Evolutionary conservation across 352 stramenopile species (phyloP).

Genomic region (Plasmopara viticola): DNA sequence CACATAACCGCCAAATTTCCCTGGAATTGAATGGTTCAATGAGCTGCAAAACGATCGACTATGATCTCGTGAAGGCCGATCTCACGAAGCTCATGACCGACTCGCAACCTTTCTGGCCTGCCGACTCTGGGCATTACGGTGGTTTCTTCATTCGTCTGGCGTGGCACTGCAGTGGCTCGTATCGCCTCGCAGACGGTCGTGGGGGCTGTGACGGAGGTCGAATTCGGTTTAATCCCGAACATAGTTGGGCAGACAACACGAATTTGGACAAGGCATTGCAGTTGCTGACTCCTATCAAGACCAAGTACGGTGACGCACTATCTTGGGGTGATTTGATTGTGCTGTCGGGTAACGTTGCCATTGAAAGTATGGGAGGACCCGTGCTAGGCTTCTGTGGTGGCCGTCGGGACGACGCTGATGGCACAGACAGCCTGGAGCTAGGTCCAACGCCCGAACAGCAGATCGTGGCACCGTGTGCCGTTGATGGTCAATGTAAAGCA

Average conservation of each 20-base stretch:
- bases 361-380: slow-evolving; percentile 90
- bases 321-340: slow-evolving; percentile 93
- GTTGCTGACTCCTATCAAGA: slow-evolving; percentile 56
- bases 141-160: slow-evolving; percentile 78
- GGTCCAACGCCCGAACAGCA: slow-evolving; percentile 39
- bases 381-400: slow-evolving; percentile 87
- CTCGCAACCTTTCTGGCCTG: slow-evolving; percentile 78
- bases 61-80: slow-evolving; percentile 59
- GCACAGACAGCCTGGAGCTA: slow-evolving; percentile 47
- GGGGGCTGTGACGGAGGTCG: slow-evolving; percentile 24
- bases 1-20: slow-evolving; percentile 28
- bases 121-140: slow-evolving; percentile 85
- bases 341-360: slow-evolving; percentile 84
- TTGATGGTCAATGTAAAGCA: slow-evolving; percentile 42
- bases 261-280: slow-evolving; percentile 59
- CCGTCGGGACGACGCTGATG: slow-evolving; percentile 69
- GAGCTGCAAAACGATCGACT: slow-evolving; percentile 36
- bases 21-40: slow-evolving; percentile 23
- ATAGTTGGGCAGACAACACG: slow-evolving; percentile 40
- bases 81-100: slow-evolving; percentile 63
- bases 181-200: slow-evolving; percentile 27
- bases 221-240: slow-evolving; percentile 42
- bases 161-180: slow-evolving; percentile 59
- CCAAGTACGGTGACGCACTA: slow-evolving; percentile 59
- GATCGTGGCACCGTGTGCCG: slow-evolving; percentile 32